Evolutionary conservation across 2,329 filamentous ascomycete species (phyloP), one percentile per base, ranked within the genome.

Genomic region (Sporothrix brunneoviolacea): DNA sequence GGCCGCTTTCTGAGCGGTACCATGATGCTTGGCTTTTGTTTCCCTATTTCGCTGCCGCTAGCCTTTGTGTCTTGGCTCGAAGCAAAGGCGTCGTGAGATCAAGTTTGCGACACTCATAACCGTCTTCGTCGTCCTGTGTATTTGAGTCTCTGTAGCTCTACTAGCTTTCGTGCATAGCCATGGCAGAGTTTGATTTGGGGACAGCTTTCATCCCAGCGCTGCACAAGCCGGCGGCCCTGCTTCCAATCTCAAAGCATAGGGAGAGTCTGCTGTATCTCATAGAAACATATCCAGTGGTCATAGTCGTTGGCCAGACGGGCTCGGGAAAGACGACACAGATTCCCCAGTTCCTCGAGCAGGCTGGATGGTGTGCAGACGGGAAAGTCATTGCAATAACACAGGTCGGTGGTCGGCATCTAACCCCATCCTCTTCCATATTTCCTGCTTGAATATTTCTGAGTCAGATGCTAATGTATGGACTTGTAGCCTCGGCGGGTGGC

Each of bases 301-400:
- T 97, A 45, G 82, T 97, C 12, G 83, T 97, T 49, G 93, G 91
- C 8, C 90, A 96, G 64, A 97, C 93, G 1, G 93, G 93, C 4
- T 95, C 88, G 21, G 91, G 91, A 37, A 97, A 97, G 69, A 95
- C 91, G 1, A 97, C 93, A 0, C 93, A 97, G 64, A 84, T 97
- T 38, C 93, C 93, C 1, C 91, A 96, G 60, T 97, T 86, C 60
- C 77, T 97, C 12, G 84, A 95, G 52, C 76, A 87, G 59, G 88
- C 86, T 61, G 91, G 91, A 67, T 97, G 91, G 91, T 91, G 88
- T 63, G 75, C 77, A 24, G 79, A 90, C 63, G 89, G 87, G 18
- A 94, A 91, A 63, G 67, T 86, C 40, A 86, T 98, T 58, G 91
- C 83, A 18, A 78, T 97, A 38, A 97, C 93, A 15, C 91, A 97